Base-by-base conservation (phyloP, 495 filamentous ascomycete species). In the Neurospora sp. region DNA sequence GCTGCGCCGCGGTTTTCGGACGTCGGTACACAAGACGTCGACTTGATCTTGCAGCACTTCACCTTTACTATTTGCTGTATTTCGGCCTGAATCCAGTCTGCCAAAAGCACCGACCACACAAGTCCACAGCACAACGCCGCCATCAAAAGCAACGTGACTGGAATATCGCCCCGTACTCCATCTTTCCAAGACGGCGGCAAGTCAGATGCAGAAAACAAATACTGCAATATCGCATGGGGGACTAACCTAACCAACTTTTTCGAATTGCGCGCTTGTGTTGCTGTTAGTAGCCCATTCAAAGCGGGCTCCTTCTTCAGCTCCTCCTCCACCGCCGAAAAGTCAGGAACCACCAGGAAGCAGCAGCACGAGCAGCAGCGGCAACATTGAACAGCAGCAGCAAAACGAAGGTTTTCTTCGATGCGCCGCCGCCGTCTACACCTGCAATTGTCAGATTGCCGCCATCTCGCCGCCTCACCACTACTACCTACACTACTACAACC, bases 371-470 rank as follows among this genome's bases (percentile, higher is more conserved):
- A 61, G 22, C 53, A 61, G 53, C 53, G 22, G 22, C 53, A 65
- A 65, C 53, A 65, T 65, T 37, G 27, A 65, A 65, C 53, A 65
- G 7, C 37, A 69, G 38, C 35, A 70, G 27, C 40, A 65, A 65
- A 18, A 65, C 27, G 53, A 14, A 35, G 22, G 53, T 35, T 35
- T 35, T 35, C 53, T 35, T 65, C 53, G 27, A 65, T 65, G 53
- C 53, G 53, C 27, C 53, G 53, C 53, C 53, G 27, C 53, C 53
- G 53, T 65, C 22, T 22, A 39, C 70, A 71, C 70, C 73, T 37
- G 70, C 70, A 22, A 38, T 31, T 41, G 27, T 73, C 68, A 20
- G 71, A 53, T 73, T 70, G 71, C 31, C 39, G 11, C 71, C 40
- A n/a, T 70, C 27, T 11, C 71, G 70, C 44, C 35, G 70, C 70